phyloP scores from a whole-genome alignment of 176 grass and related monocot species.

The Olyra latifolia region DNA sequence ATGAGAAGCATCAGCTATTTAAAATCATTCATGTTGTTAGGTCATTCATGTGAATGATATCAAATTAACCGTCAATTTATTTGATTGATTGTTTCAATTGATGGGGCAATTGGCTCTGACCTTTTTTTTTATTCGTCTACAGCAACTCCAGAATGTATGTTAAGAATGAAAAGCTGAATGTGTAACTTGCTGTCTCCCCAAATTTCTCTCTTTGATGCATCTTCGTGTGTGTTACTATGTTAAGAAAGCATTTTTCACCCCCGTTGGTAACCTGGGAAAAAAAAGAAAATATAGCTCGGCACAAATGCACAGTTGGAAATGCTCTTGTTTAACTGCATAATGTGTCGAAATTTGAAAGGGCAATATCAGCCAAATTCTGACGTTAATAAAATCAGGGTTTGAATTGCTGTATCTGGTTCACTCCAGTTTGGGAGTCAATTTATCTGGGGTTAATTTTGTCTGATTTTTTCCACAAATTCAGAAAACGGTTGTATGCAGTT shows the following conservation, averaged over 20 bases:
- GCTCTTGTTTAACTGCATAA: not conserved
- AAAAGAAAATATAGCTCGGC: not conserved
- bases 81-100: constrained; percentile 41
- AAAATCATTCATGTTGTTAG: constrained; percentile 30
- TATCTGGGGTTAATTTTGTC: too few species aligned
- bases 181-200: too few species aligned
- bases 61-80: constrained; percentile 25
- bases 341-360: not conserved
- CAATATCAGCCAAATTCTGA: too few species aligned
- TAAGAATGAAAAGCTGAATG: not conserved
- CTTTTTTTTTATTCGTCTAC: not conserved
- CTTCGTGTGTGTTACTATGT: too few species aligned
- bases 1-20: not conserved
- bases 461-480: too few species aligned
- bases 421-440: too few species aligned
- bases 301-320: not conserved
- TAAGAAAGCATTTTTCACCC: not conserved
- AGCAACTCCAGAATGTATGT: not conserved
- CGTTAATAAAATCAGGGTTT: too few species aligned
- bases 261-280: not conserved
- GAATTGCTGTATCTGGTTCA: too few species aligned
- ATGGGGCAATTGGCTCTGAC: not conserved
- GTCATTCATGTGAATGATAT: constrained; percentile 12
- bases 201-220: too few species aligned
- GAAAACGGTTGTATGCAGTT: too few species aligned